Base-by-base conservation (phyloP, 129 eudicot species). In the Chrysanthemum makinoi region DNA sequence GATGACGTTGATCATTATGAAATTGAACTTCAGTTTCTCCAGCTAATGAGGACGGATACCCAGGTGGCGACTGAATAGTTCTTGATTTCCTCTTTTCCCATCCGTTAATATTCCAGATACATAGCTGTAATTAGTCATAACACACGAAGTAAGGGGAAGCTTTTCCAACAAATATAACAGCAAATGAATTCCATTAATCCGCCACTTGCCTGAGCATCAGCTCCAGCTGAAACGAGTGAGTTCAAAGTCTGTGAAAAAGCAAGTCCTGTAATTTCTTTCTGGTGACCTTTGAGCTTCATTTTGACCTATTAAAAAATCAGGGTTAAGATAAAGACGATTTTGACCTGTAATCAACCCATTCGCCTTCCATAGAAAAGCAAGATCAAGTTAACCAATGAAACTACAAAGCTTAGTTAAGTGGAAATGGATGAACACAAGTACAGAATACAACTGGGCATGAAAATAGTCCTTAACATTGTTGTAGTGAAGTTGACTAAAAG, bases 21-120 rank as follows among this genome's bases (percentile, higher is more conserved):
- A 85, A 90, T 53, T 90, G 95, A 58, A 90, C 95, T 77, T 68
- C 81, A 39, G 96, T 90, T 77, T 90, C 96, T 73, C 91, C 95
- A 62, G 64, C 75, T 33, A 87, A 35, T 52, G 96, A 80, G 72
- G 89, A 30, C 7, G 80, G 69, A 51, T 74, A 81, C 15, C 89
- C 87, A 49, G 95, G 82, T 10, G 96, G 96, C 8, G 80, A 71
- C 66, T 83, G 96, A 57, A 90, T 79, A 11, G 84, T 80, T 81
- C 88, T 69, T 65, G 96, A 39, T 81, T 79, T 87, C 81, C 81
- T 81, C 81, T 87, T 90, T 75, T 87, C 96, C 96, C 96, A 90
- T 46, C 87, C 95, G 62, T 87, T 87, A 63, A 87, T 85, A 43
- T 56, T 81, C 96, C 96, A 90, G 59, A 85, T 68, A 68, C 89